Percentiles rank a stretch among this genome's conserved stretches.
phyloP scores from a whole-genome alignment of 805 yeast genomes.

The Dipodascopsis tothii region DNA sequence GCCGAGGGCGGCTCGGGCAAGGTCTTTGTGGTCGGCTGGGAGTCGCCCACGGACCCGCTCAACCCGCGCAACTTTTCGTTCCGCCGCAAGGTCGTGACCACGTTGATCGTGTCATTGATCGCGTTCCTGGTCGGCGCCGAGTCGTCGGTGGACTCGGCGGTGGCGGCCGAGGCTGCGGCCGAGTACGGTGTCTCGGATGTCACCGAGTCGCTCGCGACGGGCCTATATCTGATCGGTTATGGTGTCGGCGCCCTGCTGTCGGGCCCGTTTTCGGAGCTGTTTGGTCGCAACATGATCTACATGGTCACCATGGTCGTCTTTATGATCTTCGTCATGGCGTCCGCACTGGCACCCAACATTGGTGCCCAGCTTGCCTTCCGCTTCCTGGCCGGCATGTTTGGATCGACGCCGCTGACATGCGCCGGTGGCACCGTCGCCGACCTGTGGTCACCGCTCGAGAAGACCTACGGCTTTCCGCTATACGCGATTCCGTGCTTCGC shows the following conservation, averaged over 20 bases:
- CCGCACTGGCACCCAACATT: constrained; percentile 47
- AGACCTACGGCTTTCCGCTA: constrained; percentile 19
- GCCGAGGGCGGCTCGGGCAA: not conserved
- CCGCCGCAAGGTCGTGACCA: constrained; percentile 5
- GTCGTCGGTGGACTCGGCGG: constrained; percentile 15
- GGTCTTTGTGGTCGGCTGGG: constrained; percentile 15
- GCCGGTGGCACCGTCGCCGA: constrained; percentile 83
- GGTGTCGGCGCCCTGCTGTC: constrained; percentile 37
- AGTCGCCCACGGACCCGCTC: constrained; percentile 16
- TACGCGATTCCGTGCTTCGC: constrained; percentile 32
- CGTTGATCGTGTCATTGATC: constrained; percentile 12
- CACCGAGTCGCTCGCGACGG: constrained; percentile 13
- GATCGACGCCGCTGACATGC: constrained; percentile 76
- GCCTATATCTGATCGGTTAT: constrained; percentile 53
- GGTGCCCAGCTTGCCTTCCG: constrained; percentile 55
- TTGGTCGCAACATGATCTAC: constrained; percentile 62
- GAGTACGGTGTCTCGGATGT: constrained; percentile 17
- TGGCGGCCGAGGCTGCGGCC: constrained; percentile 10
- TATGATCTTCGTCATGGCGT: constrained; percentile 19
- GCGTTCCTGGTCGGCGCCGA: constrained; percentile 18
- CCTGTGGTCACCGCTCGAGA: constrained; percentile 40
- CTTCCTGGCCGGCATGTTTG: constrained; percentile 68
- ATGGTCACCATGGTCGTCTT: constrained; percentile 36
- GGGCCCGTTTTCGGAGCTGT: constrained; percentile 64
- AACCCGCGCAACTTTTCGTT: constrained; percentile 14